Evolutionary conservation across 768 basidiomycete species (phyloP).

Genomic region (Leccinum broughii): DNA sequence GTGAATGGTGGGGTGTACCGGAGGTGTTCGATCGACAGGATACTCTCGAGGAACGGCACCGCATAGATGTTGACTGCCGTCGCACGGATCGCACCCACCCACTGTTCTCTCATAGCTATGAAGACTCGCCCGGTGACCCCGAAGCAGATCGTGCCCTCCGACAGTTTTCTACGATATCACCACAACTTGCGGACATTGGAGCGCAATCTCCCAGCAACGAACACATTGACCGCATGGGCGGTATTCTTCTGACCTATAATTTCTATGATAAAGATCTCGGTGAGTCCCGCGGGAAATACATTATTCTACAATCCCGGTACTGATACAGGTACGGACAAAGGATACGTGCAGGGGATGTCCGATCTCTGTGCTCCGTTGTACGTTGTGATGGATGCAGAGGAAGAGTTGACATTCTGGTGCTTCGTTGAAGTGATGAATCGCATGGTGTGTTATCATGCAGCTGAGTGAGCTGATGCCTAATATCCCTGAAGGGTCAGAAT

Average conservation of each 20-base stretch:
- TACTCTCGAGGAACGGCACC: constrained; percentile 86
- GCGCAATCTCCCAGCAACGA: constrained; percentile 89
- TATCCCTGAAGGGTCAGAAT: constrained; percentile 72
- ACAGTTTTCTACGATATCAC: constrained; percentile 73
- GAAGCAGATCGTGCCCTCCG: constrained; percentile 54
- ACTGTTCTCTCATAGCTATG: constrained; percentile 62
- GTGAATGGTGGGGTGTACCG: constrained; percentile 80
- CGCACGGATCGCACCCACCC: constrained; percentile 95
- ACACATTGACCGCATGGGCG: constrained; percentile 86
- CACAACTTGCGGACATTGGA: constrained; percentile 69
- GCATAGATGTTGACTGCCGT: constrained; percentile 95
- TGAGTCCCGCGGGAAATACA: constrained; percentile 38
- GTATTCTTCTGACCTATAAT: constrained; percentile 88
- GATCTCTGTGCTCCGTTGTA: constrained; percentile 94
- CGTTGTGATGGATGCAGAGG: constrained; percentile 86
- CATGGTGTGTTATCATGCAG: constrained; percentile 61
- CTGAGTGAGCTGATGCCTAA: constrained; percentile 6
- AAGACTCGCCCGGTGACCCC: constrained; percentile 40
- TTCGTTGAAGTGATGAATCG: constrained; percentile 94
- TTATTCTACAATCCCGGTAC: constrained; percentile 1
- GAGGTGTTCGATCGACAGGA: constrained; percentile 81
- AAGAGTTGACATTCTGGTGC: constrained; percentile 94
- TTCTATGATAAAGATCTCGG: constrained; percentile 87
- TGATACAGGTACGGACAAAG: constrained; percentile 40
- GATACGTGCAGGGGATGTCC: constrained; percentile 99